Percentiles rank a stretch among this genome's conserved stretches.
Evolutionary conservation across 2,329 filamentous ascomycete species (phyloP).

Genomic region (Gaeumannomyces sp.): DNA sequence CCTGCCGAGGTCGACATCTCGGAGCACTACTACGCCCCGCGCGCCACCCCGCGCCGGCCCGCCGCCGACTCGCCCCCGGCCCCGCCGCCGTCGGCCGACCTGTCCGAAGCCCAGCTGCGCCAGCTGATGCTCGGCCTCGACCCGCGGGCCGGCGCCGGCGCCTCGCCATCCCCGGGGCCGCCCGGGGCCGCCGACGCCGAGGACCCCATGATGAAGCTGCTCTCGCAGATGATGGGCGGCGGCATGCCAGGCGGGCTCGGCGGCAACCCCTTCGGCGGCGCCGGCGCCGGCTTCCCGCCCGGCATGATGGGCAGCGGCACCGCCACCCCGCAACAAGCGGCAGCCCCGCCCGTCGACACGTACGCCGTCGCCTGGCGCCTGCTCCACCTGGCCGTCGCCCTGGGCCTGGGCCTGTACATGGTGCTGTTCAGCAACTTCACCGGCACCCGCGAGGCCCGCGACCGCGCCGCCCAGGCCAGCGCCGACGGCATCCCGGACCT

Average conservation of each 20-base stretch:
- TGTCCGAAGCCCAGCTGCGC: slow-evolving; percentile 55
- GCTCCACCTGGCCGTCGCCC: slow-evolving; percentile 65
- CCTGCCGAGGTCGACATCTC: slow-evolving; percentile 76
- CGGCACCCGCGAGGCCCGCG: slow-evolving; percentile 57
- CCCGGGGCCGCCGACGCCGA: slow-evolving; percentile 28
- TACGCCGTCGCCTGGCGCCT: slow-evolving; percentile 60
- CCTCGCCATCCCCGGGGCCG: slow-evolving; percentile 10
- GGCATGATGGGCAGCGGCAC: slow-evolving; percentile 36
- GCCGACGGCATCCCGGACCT: slow-evolving; percentile 14
- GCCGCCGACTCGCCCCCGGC: slow-evolving; percentile 19
- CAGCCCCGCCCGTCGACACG: slow-evolving; percentile 27
- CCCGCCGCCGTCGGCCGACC: slow-evolving; percentile 13
- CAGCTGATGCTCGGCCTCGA: slow-evolving; percentile 59
- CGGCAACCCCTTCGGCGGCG: slow-evolving; percentile 23
- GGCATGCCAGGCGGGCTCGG: slow-evolving; percentile 26
- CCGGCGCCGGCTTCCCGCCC: slow-evolving; percentile 20
- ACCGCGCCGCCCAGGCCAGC: slow-evolving; percentile 25
- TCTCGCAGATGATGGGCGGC: slow-evolving; percentile 62
- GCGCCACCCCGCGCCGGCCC: slow-evolving; percentile 22
- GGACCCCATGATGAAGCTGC: slow-evolving; percentile 69
- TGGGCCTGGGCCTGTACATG: slow-evolving; percentile 65
- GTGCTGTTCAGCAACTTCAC: slow-evolving; percentile 61
- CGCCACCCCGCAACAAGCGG: slow-evolving; percentile 22
- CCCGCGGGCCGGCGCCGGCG: slow-evolving; percentile 18
- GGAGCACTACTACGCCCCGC: slow-evolving; percentile 49